Percentiles rank a stretch among this genome's conserved stretches.
These are phyloP conservation scores for Neobulgaria alba DNA, from an alignment of 2,329 filamentous ascomycete species.

Conservation along the genomic window DNA sequence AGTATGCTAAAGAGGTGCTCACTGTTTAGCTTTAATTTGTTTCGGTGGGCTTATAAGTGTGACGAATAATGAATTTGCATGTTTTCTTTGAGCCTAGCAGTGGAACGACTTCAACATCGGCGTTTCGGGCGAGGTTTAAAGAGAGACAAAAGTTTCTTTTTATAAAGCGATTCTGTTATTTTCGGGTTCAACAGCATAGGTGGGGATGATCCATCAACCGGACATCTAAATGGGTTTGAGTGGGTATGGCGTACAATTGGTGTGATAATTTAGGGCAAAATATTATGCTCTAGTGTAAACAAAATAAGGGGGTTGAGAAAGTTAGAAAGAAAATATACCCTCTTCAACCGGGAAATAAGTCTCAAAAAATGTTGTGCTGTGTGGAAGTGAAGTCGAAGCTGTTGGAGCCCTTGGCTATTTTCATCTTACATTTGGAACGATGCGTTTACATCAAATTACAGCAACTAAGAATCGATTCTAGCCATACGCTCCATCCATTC, in stretches of 20 bases:
- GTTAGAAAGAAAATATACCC: conserved; percentile 22
- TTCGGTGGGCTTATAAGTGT: conserved; percentile 6
- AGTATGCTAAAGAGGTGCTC: conserved; percentile 47
- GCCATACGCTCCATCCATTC: no score
- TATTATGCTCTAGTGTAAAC: conserved; percentile 2
- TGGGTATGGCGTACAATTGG: conserved; percentile 15
- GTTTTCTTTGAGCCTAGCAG: conserved; percentile 16
- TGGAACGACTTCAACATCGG: conserved; percentile 43
- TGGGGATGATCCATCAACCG: conserved; percentile 30
- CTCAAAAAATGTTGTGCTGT: neutral
- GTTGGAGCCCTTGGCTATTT: no score
- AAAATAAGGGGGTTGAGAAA: conserved; percentile 3
- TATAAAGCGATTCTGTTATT: conserved; percentile 1
- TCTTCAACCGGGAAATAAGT: conserved; percentile 22
- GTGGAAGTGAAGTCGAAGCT: neutral
- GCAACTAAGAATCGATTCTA: no score
- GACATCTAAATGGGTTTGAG: conserved; percentile 18
- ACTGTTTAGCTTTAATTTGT: conserved; percentile 5
- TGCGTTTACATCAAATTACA: no score
- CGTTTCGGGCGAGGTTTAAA: conserved; percentile 31
- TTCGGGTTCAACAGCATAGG: conserved; percentile 27
- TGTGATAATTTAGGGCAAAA: conserved; percentile 8
- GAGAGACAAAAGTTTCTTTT: conserved; percentile 26
- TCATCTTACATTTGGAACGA: no score
- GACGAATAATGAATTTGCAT: conserved; percentile 10